Evolutionary conservation across 2,329 filamentous ascomycete genomes (phyloP), one percentile per base, ranked within the genome.

Genomic region (Zarea fungicola): DNA sequence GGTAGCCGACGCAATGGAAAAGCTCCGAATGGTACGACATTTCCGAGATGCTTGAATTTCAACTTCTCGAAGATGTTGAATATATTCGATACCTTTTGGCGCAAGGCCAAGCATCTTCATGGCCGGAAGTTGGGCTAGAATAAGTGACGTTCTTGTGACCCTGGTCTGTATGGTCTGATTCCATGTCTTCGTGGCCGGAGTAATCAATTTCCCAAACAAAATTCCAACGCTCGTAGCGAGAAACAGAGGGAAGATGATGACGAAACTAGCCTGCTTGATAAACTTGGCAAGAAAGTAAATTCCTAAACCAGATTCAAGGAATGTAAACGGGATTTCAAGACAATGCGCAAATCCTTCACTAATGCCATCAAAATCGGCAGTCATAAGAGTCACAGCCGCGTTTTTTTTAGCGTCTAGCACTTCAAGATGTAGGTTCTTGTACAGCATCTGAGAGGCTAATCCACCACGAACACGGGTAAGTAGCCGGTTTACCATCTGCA

Each of bases 101-200:
- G 23, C 35, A 6, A 47, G 16, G 1, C 44, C 44, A n/a, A 47
- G 21, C 44, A 47, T 47, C 31, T 47, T 47, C 8, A 47, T 47
- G 6, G 19, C 25, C 19, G 32, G 32, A 8, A 47, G 19, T 14
- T 47, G 44, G 5, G 34, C 16, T 3, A 47, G 26, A 10, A 47
- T 21, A 29, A 16, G 14, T 11, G 23, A 25, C 13, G 35, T 47
- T 18, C 32, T 36, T 7, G 18, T 29, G 6, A 47, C 34, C 6
- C 44, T 23, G 4, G 14, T 10, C 16, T 47, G 18, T 8, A 47
- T 39, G 6, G 19, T 19, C 16, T 31, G 10, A 28, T 47, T 37
- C 44, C 44, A 47, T 18, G 3, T 14, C 9, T 14, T 37, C 22
- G 29, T 25, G 10, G 23, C 31, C 10, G 36, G 36, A 2, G 22